Conservation (phyloP, 768 basidiomycete genomes). For the Agaricus sinodeliciosus region DNA sequence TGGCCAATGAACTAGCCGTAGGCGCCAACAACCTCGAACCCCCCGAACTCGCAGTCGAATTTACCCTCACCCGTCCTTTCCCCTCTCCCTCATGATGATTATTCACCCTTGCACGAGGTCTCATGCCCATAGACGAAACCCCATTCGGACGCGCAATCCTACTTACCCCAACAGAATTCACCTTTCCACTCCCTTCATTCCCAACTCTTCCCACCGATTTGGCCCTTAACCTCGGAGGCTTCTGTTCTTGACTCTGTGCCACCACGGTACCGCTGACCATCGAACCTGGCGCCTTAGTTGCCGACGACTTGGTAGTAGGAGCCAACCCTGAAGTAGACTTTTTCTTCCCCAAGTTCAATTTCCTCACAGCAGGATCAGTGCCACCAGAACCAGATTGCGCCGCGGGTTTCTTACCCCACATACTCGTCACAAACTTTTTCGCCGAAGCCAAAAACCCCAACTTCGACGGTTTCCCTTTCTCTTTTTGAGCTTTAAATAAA, state of each 20-base stretch:
- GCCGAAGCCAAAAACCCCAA: slow-evolving; percentile 70
- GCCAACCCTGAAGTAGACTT: neutral
- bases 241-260: neutral
- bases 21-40: slow-evolving; percentile 60
- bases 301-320: neutral
- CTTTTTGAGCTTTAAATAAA: slow-evolving; percentile 26
- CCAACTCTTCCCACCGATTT: slow-evolving; percentile 18
- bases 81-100: slow-evolving; percentile 21
- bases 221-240: slow-evolving; percentile 12
- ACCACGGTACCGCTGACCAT: neutral
- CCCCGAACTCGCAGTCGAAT: too few relatives aligned
- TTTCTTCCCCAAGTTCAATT: slow-evolving; percentile 8
- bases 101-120: slow-evolving; percentile 16
- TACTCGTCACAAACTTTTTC: slow-evolving; percentile 64
- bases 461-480: slow-evolving; percentile 45
- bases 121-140: slow-evolving; percentile 41
- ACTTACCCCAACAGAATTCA: slow-evolving; percentile 1
- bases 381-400: too few relatives aligned
- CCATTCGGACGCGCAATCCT: slow-evolving; percentile 13
- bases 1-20: slow-evolving; percentile 73
- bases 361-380: too few relatives aligned
- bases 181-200: too few relatives aligned
- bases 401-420: slow-evolving; percentile 57
- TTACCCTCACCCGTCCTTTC: slow-evolving; percentile 15
- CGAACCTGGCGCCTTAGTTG: neutral